Percentiles rank a stretch among this genome's conserved stretches.
Evolutionary conservation across 371 early-diverging fungal species (phyloP).

Genomic region (Rhizopus delemar): DNA sequence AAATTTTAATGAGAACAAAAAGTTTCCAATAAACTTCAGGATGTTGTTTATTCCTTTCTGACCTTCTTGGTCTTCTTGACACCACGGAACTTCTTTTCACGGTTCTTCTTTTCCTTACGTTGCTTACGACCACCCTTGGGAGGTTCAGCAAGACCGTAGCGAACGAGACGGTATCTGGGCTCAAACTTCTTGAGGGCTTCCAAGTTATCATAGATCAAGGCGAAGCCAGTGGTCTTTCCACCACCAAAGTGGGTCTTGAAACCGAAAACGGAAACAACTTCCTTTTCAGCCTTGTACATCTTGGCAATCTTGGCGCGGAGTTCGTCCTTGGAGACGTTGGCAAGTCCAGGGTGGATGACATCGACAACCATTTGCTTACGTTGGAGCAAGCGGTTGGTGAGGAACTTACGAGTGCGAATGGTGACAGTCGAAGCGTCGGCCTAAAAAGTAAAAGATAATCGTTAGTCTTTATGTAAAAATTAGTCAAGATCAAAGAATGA

Average conservation of each 20-base stretch:
- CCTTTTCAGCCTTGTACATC: constrained; percentile 94
- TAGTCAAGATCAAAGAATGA: neutral
- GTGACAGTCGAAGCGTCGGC: constrained; percentile 80
- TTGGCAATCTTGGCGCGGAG: constrained; percentile 94
- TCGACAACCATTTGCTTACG: constrained; percentile 98
- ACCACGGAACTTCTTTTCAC: constrained; percentile 97
- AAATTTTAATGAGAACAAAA: neutral
- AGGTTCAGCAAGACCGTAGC: constrained; percentile 79
- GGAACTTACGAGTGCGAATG: constrained; percentile 97
- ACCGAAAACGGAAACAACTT: constrained; percentile 92
- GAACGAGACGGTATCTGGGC: constrained; percentile 94
- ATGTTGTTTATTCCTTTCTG: constrained; percentile 24
- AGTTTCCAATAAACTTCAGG: neutral
- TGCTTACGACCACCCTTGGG: constrained; percentile 93
- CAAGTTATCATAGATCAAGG: constrained; percentile 94
- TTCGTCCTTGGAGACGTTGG: constrained; percentile 92
- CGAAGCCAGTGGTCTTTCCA: constrained; percentile 97
- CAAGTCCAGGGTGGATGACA: constrained; percentile 91
- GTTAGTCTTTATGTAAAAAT: neutral
- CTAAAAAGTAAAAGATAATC: constrained; percentile 30
- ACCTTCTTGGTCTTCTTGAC: constrained; percentile 89
- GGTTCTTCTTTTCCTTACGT: constrained; percentile 99
- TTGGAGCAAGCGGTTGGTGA: constrained; percentile 97
- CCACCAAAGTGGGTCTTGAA: constrained; percentile 97
- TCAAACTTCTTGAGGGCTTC: constrained; percentile 97